Base-by-base conservation (phyloP, 176 grass and related monocot species). In the Cenchrus fungigraminus region DNA sequence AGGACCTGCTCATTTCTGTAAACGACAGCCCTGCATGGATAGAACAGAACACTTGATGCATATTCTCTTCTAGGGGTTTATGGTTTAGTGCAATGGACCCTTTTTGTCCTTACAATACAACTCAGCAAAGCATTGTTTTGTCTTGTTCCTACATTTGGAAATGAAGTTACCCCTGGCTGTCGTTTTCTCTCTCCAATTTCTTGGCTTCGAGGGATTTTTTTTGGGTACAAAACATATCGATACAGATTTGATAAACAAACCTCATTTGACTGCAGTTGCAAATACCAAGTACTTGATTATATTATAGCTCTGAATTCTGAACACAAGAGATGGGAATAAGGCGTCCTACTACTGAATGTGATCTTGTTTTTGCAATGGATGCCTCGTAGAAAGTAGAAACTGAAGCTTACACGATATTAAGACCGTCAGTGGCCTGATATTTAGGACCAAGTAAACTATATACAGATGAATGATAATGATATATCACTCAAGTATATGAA, bases 1-100 rank as follows among this genome's bases (percentile, higher is more conserved):
- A 53, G 17, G 56, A 64, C 47, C 55, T 77, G 32, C 4, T 50
- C 72, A 19, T 71, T 53, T 34, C 25, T 90, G 74, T 53, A 87
- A 52, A 83, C 14, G 32, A 68, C 46, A 56, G n/a, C 14, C 54
- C 77, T 71, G 46, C 22, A 40, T 50, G 12, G 19, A 90, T 79
- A 86, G 73, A 60, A 43, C 57, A 73, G 13, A 60, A n/a, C 57
- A 73, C 12, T 31, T 63, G 8, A 29, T 31, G 55, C 57, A 11
- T 60, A 34, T 37, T 69, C 64, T 85, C 65, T 68, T 69, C 17
- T 53, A 88, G 11, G 22, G 12, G 46, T 50, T 34, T 60, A 4
- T 64, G 34, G 9, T 74, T 63, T 32, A 73, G 61, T 58, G 37
- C 1, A 49, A 6, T 62, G 5, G 12, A 46, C 63, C 77, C 10